phyloP scores from a whole-genome alignment of 129 eudicot genomes.

The Pittosporum tobira region DNA sequence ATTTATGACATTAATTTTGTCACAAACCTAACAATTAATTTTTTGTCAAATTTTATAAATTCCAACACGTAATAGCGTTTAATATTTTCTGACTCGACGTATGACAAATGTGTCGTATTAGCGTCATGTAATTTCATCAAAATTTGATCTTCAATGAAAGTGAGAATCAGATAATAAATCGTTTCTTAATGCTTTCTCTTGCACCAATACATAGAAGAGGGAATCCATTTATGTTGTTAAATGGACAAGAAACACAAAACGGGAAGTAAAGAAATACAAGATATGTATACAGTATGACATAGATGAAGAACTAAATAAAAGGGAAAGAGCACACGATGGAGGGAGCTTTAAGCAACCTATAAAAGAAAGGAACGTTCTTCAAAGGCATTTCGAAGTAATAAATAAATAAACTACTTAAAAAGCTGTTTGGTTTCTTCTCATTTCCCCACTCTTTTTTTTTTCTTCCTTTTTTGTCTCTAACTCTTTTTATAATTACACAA shows the following conservation, averaged over 20 bases:
- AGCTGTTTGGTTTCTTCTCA: conserved; percentile 11
- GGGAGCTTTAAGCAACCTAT: conserved; percentile 8
- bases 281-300: background rate
- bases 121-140: too few relatives aligned
- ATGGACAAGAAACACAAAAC: background rate
- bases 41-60: too few relatives aligned
- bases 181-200: conserved; percentile 16
- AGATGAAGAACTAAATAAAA: background rate
- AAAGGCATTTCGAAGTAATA: conserved; percentile 14
- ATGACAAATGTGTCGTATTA: too few relatives aligned
- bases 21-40: too few relatives aligned
- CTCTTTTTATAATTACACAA: too few relatives aligned
- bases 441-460: conserved; percentile 1
- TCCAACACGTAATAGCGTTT: too few relatives aligned
- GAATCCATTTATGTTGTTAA: background rate
- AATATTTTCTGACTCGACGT: too few relatives aligned
- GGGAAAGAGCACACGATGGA: conserved; percentile 5
- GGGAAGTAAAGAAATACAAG: background rate
- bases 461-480: background rate
- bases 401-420: background rate
- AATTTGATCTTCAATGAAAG: too few relatives aligned
- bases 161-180: too few relatives aligned
- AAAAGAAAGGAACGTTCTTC: conserved; percentile 15
- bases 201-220: conserved; percentile 13
- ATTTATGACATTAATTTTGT: too few relatives aligned